Conservation (phyloP, 345 rosid genomes). For the Pugionium dolabratum region DNA sequence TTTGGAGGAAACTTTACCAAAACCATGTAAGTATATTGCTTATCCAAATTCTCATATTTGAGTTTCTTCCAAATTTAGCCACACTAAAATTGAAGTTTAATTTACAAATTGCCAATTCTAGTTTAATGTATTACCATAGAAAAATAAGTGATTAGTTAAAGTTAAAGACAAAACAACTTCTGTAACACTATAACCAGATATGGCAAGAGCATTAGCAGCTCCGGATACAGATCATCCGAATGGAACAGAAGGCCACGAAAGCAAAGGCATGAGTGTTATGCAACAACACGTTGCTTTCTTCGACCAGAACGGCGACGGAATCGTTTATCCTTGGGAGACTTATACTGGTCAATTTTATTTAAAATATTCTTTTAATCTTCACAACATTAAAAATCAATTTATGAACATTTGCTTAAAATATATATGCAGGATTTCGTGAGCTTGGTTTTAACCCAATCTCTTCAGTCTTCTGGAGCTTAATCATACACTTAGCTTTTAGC, state of each 20-base stretch:
- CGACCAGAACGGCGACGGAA: conserved; percentile 69
- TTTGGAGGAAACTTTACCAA: conserved; percentile 66
- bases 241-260: conserved; percentile 61
- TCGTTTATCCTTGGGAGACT: conserved; percentile 89
- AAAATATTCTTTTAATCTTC: no score
- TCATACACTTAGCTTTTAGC: conserved; percentile 52
- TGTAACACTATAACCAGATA: conserved; percentile 37
- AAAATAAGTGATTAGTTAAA: no score
- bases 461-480: conserved; percentile 44
- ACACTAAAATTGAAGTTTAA: no score
- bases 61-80: no score
- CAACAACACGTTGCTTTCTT: conserved; percentile 87
- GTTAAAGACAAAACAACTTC: no score
- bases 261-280: conserved; percentile 65
- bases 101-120: no score
- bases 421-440: conserved; percentile 51
- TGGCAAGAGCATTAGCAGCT: conserved; percentile 80
- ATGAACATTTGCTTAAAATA: background rate
- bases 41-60: background rate
- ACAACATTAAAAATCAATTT: no score
- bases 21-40: conserved; percentile 59
- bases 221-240: conserved; percentile 65
- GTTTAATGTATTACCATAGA: no score
- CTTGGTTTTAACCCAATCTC: conserved; percentile 62
- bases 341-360: conserved; percentile 47